Base-by-base conservation (phyloP, 2,329 filamentous ascomycete species). In the Apiospora sp. region DNA sequence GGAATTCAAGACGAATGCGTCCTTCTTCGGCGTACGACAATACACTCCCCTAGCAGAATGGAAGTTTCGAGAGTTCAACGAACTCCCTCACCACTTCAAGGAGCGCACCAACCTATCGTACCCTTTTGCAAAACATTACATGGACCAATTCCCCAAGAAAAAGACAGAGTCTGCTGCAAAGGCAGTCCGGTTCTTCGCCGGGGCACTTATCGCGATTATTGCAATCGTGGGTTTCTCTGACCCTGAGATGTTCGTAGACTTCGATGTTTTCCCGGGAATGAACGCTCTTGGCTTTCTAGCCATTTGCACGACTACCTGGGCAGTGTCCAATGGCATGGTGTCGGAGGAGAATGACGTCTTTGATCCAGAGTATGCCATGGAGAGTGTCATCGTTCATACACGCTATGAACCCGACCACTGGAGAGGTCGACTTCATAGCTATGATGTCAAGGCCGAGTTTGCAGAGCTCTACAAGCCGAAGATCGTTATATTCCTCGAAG, bases 41-140 rank as follows among this genome's bases (percentile, higher is more conserved):
- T 99, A 98, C 80, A 98, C 96, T 0, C 94, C 95, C 1, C 89
- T 98, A 69, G 96, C 96, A 0, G 93, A 98, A 81, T 99, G 96
- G 96, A 98, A 98, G 79, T 98, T 99, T 75, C 92, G 96, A 68
- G 96, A 98, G 81, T 99, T 98, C 87, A 99, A 99, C 79, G 96
- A 99, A 82, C 87, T 99, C 0, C 92, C 93, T 72, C 96, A 99
- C 82, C 87, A 98, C 2, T 99, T 98, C 78, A 90, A 95, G 73
- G 93, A 96, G 75, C 91, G 96, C 27, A 87, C 96, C 58, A 95
- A 97, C 75, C 97, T 98, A 93, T 98, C 96, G 0, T 95, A 96
- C 79, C 95, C 96, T 0, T 98, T 94, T 80, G 96, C 96, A 2
- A 94, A 93, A 46, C 91, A 94, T 68, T 99, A 99, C 78, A 89